A percentile compares a stretch with the other conserved stretches of the same genome.
Evolutionary conservation across 2,329 filamentous ascomycete species (phyloP).

Genomic region (Coniochaeta hoffmannii): DNA sequence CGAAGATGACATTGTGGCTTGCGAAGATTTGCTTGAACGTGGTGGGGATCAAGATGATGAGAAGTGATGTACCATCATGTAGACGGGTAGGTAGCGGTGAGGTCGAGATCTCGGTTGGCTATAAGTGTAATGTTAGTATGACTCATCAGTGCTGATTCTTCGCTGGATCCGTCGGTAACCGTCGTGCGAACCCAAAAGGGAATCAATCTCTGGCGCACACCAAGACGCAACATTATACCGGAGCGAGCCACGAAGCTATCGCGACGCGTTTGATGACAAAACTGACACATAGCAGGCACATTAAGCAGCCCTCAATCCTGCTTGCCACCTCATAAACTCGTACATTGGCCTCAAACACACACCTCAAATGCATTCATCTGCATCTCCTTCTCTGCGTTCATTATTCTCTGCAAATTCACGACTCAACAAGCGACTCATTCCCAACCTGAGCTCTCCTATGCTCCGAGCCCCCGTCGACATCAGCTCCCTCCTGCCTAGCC

Average conservation of each 20-base stretch:
- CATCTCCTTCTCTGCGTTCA: too few relatives aligned
- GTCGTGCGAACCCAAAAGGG: too few relatives aligned
- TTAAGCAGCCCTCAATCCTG: too few relatives aligned
- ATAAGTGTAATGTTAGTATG: not conserved
- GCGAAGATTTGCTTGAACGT: not conserved
- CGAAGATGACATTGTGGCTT: not conserved
- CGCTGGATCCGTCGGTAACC: not conserved
- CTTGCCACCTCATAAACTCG: too few relatives aligned
- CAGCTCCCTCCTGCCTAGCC: not conserved
- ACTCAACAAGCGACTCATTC: slow-evolving; percentile 1
- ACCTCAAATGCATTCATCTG: too few relatives aligned
- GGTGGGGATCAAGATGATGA: not conserved
- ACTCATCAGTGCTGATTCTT: not conserved
- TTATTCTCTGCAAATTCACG: not conserved
- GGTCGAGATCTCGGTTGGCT: not conserved
- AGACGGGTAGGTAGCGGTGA: not conserved
- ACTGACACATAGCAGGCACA: too few relatives aligned
- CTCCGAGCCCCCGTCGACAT: slow-evolving; percentile 1
- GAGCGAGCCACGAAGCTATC: too few relatives aligned
- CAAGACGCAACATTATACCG: too few relatives aligned
- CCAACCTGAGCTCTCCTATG: not conserved
- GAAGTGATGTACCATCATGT: not conserved
- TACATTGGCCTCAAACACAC: too few relatives aligned
- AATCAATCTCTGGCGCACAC: too few relatives aligned
- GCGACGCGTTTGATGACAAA: too few relatives aligned